Conservation (phyloP, 2,329 filamentous ascomycete species). For the Exophiala calicioides region DNA sequence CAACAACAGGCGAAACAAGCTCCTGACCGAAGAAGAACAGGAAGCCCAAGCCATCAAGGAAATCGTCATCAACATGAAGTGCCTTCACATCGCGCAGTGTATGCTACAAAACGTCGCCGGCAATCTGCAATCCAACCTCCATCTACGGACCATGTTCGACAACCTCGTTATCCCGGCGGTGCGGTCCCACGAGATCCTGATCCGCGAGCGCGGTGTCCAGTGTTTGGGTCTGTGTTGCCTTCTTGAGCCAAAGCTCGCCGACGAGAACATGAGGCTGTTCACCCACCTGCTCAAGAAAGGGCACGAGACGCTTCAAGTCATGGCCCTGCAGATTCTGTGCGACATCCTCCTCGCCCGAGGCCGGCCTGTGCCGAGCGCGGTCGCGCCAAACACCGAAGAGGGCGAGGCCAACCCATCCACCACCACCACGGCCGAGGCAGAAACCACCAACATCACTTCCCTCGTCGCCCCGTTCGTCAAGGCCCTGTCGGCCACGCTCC, state of each 20-base stretch:
- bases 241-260: constrained; percentile 83
- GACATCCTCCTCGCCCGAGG: constrained; percentile 85
- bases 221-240: constrained; percentile 90
- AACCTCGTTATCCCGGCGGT: constrained; percentile 95
- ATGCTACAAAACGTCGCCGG: constrained; percentile 93
- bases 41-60: constrained; percentile 78
- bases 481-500: constrained; percentile 60
- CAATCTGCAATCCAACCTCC: constrained; percentile 82
- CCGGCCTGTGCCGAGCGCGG: constrained; percentile 59
- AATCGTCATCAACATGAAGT: constrained; percentile 98
- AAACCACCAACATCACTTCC: constrained; percentile 8
- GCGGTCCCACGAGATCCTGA: constrained; percentile 85
- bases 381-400: constrained; percentile 51
- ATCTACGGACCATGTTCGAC: constrained; percentile 97
- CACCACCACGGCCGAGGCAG: constrained; percentile 3
- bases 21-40: constrained; percentile 38
- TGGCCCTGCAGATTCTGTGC: constrained; percentile 84
- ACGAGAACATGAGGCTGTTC: constrained; percentile 89
- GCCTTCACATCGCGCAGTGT: constrained; percentile 93
- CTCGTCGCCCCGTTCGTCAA: constrained; percentile 69
- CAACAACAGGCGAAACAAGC: constrained; percentile 28
- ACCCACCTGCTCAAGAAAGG: constrained; percentile 96
- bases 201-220: constrained; percentile 84
- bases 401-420: background rate
- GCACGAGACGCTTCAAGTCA: constrained; percentile 84